Conservation (phyloP, 208 protist genomes). For the Wallacemonas sp. region DNA sequence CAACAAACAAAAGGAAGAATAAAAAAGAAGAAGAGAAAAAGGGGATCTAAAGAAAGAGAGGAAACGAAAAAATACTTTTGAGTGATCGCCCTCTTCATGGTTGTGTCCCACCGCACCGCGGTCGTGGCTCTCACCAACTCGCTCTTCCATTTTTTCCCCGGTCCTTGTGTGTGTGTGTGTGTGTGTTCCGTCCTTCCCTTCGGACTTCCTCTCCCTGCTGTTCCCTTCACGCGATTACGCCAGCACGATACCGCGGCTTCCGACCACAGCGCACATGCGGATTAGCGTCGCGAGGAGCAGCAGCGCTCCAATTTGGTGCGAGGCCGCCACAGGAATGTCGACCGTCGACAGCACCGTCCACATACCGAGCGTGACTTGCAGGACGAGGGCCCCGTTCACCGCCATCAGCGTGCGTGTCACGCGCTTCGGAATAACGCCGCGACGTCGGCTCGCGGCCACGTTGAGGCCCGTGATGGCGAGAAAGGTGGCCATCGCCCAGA, state of each 20-base stretch:
- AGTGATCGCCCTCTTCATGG: neutral
- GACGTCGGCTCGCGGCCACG: conserved; percentile 38
- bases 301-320: conserved; percentile 87
- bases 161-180: no score
- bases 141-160: no score
- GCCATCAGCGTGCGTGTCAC: conserved; percentile 51
- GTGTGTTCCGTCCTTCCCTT: neutral
- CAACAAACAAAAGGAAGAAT: no score
- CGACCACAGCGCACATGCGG: conserved; percentile 71
- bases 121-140: no score
- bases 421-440: conserved; percentile 35
- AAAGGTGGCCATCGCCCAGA: conserved; percentile 65
- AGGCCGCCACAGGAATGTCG: conserved; percentile 85
- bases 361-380: conserved; percentile 92
- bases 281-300: conserved; percentile 81
- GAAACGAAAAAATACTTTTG: neutral
- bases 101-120: neutral
- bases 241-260: conserved; percentile 60
- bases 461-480: conserved; percentile 56
- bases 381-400: conserved; percentile 62
- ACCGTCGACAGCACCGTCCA: conserved; percentile 93
- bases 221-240: conserved; percentile 23
- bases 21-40: neutral
- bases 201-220: no score
- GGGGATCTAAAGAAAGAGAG: neutral